These are phyloP conservation scores for Pseudogymnoascus sp. DNA, from an alignment of 2,329 filamentous ascomycete genomes.

Conservation along the genomic window DNA sequence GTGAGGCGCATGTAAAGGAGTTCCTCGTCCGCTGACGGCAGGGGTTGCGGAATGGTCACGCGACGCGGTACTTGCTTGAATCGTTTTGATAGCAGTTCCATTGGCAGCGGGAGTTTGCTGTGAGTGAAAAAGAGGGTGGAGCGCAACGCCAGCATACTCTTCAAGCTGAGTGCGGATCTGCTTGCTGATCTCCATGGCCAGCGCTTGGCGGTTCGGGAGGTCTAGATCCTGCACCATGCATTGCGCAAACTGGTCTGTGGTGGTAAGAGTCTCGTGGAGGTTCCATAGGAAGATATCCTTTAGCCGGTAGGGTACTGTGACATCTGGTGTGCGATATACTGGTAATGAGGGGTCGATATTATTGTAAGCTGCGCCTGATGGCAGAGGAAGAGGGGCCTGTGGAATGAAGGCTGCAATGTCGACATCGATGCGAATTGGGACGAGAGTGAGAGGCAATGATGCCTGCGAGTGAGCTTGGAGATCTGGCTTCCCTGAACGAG, in stretches of 20 bases:
- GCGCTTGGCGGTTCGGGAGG: slow-evolving; percentile 64
- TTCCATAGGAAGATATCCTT: slow-evolving; percentile 99
- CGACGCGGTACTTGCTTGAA: slow-evolving; percentile 23
- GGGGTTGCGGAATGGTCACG: slow-evolving; percentile 38
- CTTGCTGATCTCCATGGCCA: slow-evolving; percentile 77
- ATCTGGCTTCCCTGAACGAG: slow-evolving; percentile 48
- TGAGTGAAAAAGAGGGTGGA: slow-evolving; percentile 85
- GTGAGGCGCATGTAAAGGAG: slow-evolving; percentile 46
- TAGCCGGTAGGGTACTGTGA: slow-evolving; percentile 76
- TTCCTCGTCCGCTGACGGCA: slow-evolving; percentile 47
- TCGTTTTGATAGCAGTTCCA: slow-evolving; percentile 28
- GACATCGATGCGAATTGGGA: slow-evolving; percentile 93
- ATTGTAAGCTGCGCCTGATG: slow-evolving; percentile 49
- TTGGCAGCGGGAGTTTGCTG: slow-evolving; percentile 30
- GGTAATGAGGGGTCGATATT: slow-evolving; percentile 65
- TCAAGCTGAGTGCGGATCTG: slow-evolving; percentile 94
- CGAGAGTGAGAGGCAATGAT: slow-evolving; percentile 77
- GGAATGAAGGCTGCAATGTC: slow-evolving; percentile 77
- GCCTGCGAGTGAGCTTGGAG: slow-evolving; percentile 59
- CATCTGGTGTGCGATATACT: slow-evolving; percentile 72
- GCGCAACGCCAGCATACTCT: slow-evolving; percentile 88
- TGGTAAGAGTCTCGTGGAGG: slow-evolving; percentile 86
- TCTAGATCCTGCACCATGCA: slow-evolving; percentile 88
- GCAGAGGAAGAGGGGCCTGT: slow-evolving; percentile 56
- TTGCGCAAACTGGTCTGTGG: slow-evolving; percentile 92